Evolutionary conservation across 257 asterid species (phyloP).

Genomic region (Leonotis leonurus): DNA sequence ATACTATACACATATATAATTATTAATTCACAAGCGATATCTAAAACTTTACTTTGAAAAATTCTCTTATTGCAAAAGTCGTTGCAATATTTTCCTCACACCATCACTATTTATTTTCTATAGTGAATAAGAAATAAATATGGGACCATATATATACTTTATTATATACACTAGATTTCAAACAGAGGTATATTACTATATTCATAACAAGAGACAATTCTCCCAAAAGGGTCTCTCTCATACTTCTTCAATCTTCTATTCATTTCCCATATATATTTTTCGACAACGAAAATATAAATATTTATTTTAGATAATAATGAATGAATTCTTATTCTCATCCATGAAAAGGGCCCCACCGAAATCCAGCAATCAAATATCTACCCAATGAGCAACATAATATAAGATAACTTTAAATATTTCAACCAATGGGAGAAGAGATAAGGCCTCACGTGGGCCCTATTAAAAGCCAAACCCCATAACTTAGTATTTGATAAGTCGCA

Average conservation of each 20-base stretch:
- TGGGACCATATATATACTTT: constrained; percentile 64
- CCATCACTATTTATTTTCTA: not conserved
- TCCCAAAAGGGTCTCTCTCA: constrained; percentile 36
- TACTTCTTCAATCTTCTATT: not conserved
- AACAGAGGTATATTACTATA: constrained; percentile 11
- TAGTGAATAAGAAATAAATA: constrained; percentile 2
- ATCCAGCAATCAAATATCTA: constrained; percentile 28
- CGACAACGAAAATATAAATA: not conserved
- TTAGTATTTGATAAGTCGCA: constrained; percentile 22
- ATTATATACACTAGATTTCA: constrained; percentile 12
- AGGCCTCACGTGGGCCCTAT: constrained; percentile 36
- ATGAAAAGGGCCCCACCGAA: constrained; percentile 39
- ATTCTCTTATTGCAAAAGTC: not conserved
- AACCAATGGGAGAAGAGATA: constrained; percentile 60
- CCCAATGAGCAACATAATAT: constrained; percentile 45
- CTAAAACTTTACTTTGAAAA: not conserved
- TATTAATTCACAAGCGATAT: too few species aligned
- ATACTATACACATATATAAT: too few species aligned
- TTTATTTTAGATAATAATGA: constrained; percentile 19
- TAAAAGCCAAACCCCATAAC: constrained; percentile 25
- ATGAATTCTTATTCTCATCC: constrained; percentile 31
- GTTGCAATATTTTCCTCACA: not conserved
- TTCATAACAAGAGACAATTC: constrained; percentile 34
- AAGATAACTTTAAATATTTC: constrained; percentile 29
- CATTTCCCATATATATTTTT: not conserved